A percentile compares a stretch with the other conserved stretches of the same genome.
Conservation (phyloP, 345 rosid species). For the Eucalyptus regnans region DNA sequence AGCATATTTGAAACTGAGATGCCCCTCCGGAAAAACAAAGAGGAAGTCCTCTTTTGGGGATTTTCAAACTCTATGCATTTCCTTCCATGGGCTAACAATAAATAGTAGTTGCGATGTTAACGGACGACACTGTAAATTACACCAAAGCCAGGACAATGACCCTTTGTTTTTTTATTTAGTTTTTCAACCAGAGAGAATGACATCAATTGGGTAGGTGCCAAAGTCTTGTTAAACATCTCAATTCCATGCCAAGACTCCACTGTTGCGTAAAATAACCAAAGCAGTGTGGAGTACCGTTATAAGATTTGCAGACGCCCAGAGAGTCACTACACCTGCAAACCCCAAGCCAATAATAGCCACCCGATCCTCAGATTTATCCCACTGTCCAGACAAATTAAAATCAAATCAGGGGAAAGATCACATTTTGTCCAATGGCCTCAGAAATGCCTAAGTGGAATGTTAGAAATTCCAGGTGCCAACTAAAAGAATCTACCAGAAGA, state of each 20-base stretch:
- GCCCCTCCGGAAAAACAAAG: background rate
- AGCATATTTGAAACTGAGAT: background rate
- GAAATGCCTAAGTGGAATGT: background rate
- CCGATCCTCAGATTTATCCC: constrained; percentile 79
- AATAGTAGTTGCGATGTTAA: background rate
- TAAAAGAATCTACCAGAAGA: background rate
- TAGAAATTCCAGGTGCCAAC: background rate
- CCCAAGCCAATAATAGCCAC: constrained; percentile 66
- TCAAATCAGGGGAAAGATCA: background rate
- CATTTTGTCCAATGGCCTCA: background rate
- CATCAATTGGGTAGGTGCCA: background rate
- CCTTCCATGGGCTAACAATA: background rate
- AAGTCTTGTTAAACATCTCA: background rate
- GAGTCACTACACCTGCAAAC: constrained; percentile 52
- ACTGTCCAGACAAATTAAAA: constrained; percentile 21
- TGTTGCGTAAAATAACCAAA: background rate
- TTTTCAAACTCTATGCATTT: background rate
- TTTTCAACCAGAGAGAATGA: background rate
- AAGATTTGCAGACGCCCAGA: constrained; percentile 74
- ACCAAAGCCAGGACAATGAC: background rate
- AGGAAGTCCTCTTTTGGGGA: background rate
- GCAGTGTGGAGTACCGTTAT: constrained; percentile 27
- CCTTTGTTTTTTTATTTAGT: background rate
- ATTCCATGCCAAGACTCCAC: background rate
- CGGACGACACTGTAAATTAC: background rate